phyloP scores from a whole-genome alignment of 2,329 filamentous ascomycete genomes.

The Colletotrichum sp. region DNA sequence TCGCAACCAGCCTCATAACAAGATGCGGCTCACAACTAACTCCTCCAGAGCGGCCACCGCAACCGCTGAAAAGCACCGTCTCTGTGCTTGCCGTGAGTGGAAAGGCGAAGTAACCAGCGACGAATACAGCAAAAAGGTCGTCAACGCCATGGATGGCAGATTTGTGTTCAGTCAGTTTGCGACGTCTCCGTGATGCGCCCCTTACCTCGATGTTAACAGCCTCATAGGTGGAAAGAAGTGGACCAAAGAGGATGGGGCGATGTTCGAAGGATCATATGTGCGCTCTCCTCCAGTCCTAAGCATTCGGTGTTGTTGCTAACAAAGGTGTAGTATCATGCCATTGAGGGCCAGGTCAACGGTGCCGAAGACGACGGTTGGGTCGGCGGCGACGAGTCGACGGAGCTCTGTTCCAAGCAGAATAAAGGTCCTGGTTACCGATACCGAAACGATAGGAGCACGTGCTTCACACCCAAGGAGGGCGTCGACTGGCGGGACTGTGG shows the following conservation, averaged over 20 bases:
- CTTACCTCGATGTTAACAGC: rapidly evolving
- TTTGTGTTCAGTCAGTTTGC: background rate
- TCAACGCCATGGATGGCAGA: background rate
- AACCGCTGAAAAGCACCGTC: background rate
- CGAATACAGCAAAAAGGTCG: rapidly evolving
- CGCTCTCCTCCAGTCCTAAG: rapidly evolving
- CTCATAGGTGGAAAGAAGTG: background rate
- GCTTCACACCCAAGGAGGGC: background rate
- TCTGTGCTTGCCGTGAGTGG: background rate
- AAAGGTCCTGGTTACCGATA: too few relatives aligned
- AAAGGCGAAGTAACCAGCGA: background rate
- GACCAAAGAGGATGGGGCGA: background rate
- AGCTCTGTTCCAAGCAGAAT: background rate
- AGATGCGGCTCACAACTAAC: background rate
- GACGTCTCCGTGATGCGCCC: background rate
- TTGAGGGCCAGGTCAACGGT: background rate
- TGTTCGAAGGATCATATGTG: background rate
- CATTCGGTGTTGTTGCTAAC: background rate
- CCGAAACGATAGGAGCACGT: background rate
- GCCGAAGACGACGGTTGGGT: background rate
- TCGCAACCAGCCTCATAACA: background rate
- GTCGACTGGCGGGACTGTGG: background rate
- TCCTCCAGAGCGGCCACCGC: background rate
- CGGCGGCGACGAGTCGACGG: rapidly evolving
- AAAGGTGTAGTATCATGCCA: background rate